Percentiles rank a stretch among this genome's conserved stretches.
Evolutionary conservation across 2,329 filamentous ascomycete genomes (phyloP).

Genomic region (Geoglossum cookeanum): DNA sequence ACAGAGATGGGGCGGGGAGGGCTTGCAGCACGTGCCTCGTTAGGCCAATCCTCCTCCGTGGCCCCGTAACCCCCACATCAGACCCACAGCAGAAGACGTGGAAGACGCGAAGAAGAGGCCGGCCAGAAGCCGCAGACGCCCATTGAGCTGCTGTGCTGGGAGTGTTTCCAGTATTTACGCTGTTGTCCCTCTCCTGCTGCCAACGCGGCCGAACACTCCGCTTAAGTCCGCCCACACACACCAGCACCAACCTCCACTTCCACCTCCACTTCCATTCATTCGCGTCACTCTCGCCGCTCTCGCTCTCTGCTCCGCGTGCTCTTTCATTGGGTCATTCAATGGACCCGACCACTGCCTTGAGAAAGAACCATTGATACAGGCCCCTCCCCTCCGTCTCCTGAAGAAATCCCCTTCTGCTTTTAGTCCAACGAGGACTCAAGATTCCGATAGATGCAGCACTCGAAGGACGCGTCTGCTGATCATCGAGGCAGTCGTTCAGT

Average conservation of each 20-base stretch:
- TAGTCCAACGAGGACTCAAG: not conserved
- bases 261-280: not conserved
- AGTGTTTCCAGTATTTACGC: too few species aligned
- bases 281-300: not conserved
- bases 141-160: not conserved
- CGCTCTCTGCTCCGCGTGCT: not conserved
- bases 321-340: not conserved
- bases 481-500: slow-evolving; percentile 1
- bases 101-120: too few species aligned
- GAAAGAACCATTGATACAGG: not conserved
- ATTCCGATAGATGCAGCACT: slow-evolving; percentile 3
- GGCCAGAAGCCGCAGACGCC: not conserved
- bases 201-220: not conserved
- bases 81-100: too few species aligned
- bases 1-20: too few species aligned
- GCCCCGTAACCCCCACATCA: too few species aligned
- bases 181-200: not conserved
- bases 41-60: too few species aligned
- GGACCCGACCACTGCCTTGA: not conserved
- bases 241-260: not conserved
- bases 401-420: not conserved
- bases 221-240: not conserved
- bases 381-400: not conserved
- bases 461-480: slow-evolving; percentile 3
- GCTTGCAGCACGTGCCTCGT: too few species aligned